phyloP scores from a whole-genome alignment of 1,284 basidiomycete genomes.

The Moesziomyces parantarcticus region DNA sequence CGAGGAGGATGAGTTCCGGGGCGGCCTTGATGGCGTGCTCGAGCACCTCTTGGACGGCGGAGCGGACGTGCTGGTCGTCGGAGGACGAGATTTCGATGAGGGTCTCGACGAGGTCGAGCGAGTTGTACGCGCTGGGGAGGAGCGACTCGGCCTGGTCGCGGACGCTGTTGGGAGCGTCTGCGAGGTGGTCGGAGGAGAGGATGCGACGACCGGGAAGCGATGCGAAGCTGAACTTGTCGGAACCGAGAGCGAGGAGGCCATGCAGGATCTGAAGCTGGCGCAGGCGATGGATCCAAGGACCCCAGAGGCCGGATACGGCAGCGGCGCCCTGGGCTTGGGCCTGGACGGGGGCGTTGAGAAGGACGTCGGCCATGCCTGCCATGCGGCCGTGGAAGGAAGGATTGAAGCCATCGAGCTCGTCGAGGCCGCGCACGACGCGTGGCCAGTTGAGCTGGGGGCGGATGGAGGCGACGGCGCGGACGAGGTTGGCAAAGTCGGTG shows the following conservation, averaged over 20 bases:
- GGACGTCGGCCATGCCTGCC: constrained; percentile 58
- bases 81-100: constrained; percentile 87
- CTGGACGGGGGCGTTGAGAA: constrained; percentile 45
- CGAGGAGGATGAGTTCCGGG: constrained; percentile 93
- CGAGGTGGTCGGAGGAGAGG: constrained; percentile 52
- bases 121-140: constrained; percentile 92
- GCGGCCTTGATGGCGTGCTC: constrained; percentile 74
- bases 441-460: constrained; percentile 57
- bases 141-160: constrained; percentile 78
- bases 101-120: constrained; percentile 89
- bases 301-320: constrained; percentile 70
- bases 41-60: constrained; percentile 61
- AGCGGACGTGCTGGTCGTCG: constrained; percentile 72
- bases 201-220: constrained; percentile 55
- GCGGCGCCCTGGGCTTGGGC: constrained; percentile 33
- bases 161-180: constrained; percentile 80
- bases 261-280: constrained; percentile 89
- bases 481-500: constrained; percentile 50
- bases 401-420: constrained; percentile 68
- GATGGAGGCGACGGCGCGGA: constrained; percentile 31
- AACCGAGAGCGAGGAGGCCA: constrained; percentile 81
- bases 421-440: constrained; percentile 68
- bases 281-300: constrained; percentile 81
- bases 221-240: constrained; percentile 83
- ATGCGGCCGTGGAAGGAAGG: constrained; percentile 68